Base-by-base conservation (phyloP, 805 yeast species). In the Kurtzmaniella fragi region DNA sequence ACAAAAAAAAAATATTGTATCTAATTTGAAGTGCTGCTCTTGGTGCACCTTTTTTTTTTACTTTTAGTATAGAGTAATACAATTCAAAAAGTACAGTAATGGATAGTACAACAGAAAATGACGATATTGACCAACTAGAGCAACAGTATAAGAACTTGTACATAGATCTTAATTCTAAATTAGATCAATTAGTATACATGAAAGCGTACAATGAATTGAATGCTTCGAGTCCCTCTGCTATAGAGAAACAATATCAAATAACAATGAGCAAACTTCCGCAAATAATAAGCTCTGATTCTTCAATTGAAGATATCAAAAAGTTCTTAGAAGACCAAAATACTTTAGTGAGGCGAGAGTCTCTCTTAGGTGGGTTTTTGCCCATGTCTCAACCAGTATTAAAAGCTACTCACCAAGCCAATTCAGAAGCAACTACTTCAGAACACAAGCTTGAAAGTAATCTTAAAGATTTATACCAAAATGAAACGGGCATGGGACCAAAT, bases 111-210 rank as follows among this genome's bases (percentile, higher is more conserved):
- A 17, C 27, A 9, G 34, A 2, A 2, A 33, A 38, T 28, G 26
- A 32, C 32, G 41, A 43, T 28, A 37, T 42, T 16, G 35, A 37
- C 10, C 42, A 34, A 16, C 49, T 58, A 14, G 70, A 65, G 40
- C 29, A 32, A 6, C 49, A 53, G 35, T 66, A 67, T 44, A 46
- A 45, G 32, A 39, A 44, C 6, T 34, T 54, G 13, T 57, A 64
- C 42, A 37, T 42, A 4, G 45, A 53, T 32, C 46, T 67, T 7
- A 50, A 52, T 10, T 35, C 38, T 5, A 52, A 53, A 34, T 37
- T 66, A 25, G 50, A 63, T 42, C 38, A 48, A 17, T 46, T 68
- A 15, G 48, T 64, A 7, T 63, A 61, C 41, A 40, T 61, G 32
- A 54, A 61, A 39, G 52, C 49, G 31, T 34, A 59, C 2, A 43